Evolutionary conservation across 345 rosid genomes (phyloP).

Genomic region (Microthlaspi erraticum): DNA sequence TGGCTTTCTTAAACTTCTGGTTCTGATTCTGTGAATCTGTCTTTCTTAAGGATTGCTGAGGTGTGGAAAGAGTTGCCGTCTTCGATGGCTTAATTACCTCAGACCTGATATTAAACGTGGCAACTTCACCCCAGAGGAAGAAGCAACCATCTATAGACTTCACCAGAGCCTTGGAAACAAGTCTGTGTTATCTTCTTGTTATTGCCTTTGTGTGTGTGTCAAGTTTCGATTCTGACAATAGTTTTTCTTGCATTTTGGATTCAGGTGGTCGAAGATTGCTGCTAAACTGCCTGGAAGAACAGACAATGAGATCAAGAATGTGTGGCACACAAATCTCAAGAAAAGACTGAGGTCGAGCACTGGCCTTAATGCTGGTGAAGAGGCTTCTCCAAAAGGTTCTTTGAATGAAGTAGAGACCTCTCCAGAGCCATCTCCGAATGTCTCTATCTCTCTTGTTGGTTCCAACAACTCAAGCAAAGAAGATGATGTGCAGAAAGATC

Average conservation of each 20-base stretch:
- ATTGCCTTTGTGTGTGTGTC: constrained; percentile 19
- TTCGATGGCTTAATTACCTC: constrained; percentile 47
- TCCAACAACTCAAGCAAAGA: constrained; percentile 42
- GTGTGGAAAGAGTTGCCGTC: constrained; percentile 50
- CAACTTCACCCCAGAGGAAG: constrained; percentile 46
- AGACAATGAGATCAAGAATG: constrained; percentile 63
- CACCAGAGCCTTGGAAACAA: constrained; percentile 46
- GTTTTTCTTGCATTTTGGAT: neutral
- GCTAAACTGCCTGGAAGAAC: constrained; percentile 54
- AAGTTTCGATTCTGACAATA: constrained; percentile 16
- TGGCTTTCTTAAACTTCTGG: constrained; percentile 12
- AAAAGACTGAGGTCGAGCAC: constrained; percentile 44
- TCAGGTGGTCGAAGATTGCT: constrained; percentile 64
- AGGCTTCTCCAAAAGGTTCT: constrained; percentile 39
- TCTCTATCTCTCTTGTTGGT: constrained; percentile 51
- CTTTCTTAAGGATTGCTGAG: constrained; percentile 42
- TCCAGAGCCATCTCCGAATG: constrained; percentile 45
- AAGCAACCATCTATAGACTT: constrained; percentile 44
- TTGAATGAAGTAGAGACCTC: constrained; percentile 36
- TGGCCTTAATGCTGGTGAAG: constrained; percentile 23
- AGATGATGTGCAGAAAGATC: constrained; percentile 21
- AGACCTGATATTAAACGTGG: constrained; percentile 50
- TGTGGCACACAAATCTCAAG: constrained; percentile 62
- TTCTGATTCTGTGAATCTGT: constrained; percentile 15
- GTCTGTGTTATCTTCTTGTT: constrained; percentile 22